Conservation (phyloP, 441 rosid genomes). For the Pelargonium fulgidum region DNA sequence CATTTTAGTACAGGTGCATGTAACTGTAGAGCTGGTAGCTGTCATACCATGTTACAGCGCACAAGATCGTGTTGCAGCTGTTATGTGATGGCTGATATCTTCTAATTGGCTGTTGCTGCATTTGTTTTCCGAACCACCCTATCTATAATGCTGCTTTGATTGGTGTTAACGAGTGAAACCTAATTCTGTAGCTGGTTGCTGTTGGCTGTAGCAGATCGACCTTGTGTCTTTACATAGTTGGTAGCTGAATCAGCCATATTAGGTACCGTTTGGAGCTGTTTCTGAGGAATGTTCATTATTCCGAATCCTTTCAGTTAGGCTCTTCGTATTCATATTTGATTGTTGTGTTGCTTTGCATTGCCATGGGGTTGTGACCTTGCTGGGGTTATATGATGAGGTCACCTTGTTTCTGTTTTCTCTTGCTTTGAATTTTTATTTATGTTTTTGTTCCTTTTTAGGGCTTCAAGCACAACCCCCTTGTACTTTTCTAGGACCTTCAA, state of each 20-base stretch:
- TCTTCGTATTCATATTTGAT: too few relatives aligned
- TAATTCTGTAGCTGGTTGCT: background rate
- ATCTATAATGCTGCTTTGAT: background rate
- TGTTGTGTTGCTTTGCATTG: too few relatives aligned
- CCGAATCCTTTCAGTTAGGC: too few relatives aligned
- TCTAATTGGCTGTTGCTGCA: background rate
- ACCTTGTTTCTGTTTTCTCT: too few relatives aligned
- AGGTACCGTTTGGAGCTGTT: background rate
- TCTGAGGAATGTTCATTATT: too few relatives aligned
- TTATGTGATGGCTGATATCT: background rate
- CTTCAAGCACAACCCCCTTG: too few relatives aligned
- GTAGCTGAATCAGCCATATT: background rate
- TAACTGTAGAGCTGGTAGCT: background rate
- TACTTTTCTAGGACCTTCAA: too few relatives aligned
- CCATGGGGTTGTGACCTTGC: too few relatives aligned
- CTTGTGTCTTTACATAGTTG: background rate
- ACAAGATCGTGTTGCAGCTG: conserved; percentile 10
- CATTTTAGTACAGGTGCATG: conserved; percentile 9
- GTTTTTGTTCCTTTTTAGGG: too few relatives aligned
- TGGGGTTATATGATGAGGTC: too few relatives aligned
- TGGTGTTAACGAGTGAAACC: background rate
- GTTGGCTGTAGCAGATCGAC: background rate
- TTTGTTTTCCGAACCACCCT: background rate
- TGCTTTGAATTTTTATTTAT: too few relatives aligned
- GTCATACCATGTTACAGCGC: background rate